Base-by-base conservation (phyloP, 371 early-diverging fungal genomes). In the Mortierella sp. region DNA sequence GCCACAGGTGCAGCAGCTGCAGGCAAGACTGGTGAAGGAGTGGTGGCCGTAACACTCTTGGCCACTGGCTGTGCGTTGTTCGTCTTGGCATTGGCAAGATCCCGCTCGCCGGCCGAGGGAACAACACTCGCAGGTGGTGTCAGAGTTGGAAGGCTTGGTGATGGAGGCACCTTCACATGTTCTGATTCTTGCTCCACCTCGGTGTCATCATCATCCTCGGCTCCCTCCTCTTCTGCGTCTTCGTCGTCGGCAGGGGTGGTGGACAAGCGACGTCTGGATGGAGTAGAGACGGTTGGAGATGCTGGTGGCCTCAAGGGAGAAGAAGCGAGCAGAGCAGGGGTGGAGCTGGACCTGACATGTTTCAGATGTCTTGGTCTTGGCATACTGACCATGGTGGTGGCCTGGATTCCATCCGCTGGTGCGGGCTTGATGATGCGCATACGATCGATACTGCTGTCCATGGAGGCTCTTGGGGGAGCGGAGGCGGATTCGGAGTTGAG, bases 381-480 rank as follows among this genome's bases (percentile, higher is more conserved):
- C 6, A 57, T 60, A 46, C 71, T 71, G 46, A 71, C 45, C 71
- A 71, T 64, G 48, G 67, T 62, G 0, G 67, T 72, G 16, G 63
- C 49, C 59, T 66, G 58, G 21, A 72, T 31, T 12, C 62, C 27
- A 46, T 58, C 72, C 3, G 45, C 49, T 2, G 72, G 38, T 10
- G 47, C 53, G 26, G 62, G 54, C 42, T 50, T 61, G 45, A 67
- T 39, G 30, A 72, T 13, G 58, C 48, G 42, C 12, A 63, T 52
- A 1, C 63, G 62, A 5, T 72, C 67, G 42, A 39, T 46, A 38
- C 14, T 28, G 28, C 72, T 58, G 34, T 72, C 72, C n/a, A 72
- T 52, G 12, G 72, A 67, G 2, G 72, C 51, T 2, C 71, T 21
- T 28, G 43, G 2, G 0, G 30, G 49, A 5, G 54, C 26, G 39